A percentile compares a stretch with the other conserved stretches of the same genome.
phyloP scores from a whole-genome alignment of 164 flowering plant genomes.

The Platanus orientalis region DNA sequence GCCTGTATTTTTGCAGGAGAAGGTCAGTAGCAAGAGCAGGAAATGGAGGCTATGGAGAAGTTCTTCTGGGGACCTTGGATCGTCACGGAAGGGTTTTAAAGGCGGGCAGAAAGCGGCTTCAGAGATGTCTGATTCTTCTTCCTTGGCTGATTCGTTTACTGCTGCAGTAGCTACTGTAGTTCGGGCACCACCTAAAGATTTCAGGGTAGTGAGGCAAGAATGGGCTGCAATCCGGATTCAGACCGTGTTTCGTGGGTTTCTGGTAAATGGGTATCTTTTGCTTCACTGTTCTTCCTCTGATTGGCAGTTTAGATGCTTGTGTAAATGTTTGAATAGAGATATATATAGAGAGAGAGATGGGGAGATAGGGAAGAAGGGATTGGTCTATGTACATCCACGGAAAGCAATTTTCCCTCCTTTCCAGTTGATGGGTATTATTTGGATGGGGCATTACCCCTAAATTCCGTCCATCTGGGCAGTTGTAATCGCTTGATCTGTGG shows the following conservation, averaged over 20 bases:
- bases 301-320: too few species aligned
- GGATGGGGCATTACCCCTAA: too few species aligned
- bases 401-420: too few species aligned
- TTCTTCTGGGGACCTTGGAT: conserved; percentile 36
- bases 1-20: conserved; percentile 25
- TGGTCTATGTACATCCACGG: too few species aligned
- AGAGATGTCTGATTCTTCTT: conserved; percentile 47
- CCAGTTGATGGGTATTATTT: too few species aligned
- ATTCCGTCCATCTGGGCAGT: too few species aligned
- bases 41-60: conserved; percentile 76
- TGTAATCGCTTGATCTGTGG: too few species aligned
- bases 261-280: conserved; percentile 41
- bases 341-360: too few species aligned
- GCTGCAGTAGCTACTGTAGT: conserved; percentile 75
- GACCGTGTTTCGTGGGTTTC: conserved; percentile 74
- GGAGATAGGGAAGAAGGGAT: too few species aligned
- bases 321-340: too few species aligned
- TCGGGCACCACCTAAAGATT: conserved; percentile 73
- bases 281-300: background rate
- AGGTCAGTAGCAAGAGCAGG: conserved; percentile 29
- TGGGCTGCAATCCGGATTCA: conserved; percentile 93
- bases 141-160: conserved; percentile 29
- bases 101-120: conserved; percentile 31
- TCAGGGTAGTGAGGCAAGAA: conserved; percentile 64
- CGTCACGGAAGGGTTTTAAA: conserved; percentile 26